Conservation (phyloP, 805 yeast genomes). For the Yarrowia sp. region DNA sequence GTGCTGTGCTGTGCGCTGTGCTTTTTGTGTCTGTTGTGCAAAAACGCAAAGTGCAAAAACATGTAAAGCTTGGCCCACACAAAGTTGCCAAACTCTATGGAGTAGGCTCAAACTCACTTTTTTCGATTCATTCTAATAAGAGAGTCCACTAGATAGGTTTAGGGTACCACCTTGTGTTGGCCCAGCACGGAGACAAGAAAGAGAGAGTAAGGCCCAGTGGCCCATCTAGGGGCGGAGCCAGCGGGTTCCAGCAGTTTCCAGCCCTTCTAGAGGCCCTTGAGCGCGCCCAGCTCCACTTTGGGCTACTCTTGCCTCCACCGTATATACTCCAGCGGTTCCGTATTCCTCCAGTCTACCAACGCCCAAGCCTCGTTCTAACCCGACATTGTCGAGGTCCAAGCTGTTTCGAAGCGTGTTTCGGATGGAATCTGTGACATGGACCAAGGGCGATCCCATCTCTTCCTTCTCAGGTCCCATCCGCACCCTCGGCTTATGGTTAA, state of each 20-base stretch:
- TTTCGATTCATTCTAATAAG: conserved; percentile 5
- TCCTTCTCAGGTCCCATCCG: conserved; percentile 5
- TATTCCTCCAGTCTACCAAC: background rate
- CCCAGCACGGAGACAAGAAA: conserved; percentile 6
- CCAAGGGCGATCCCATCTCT: conserved; percentile 21
- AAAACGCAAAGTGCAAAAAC: conserved; percentile 9
- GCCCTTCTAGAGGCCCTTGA: background rate
- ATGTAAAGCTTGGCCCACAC: conserved; percentile 1
- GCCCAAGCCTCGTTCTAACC: too few species aligned
- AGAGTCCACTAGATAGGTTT: conserved; percentile 9
- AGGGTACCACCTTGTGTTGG: conserved; percentile 15
- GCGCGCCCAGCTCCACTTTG: too few species aligned
- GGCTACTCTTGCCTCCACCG: too few species aligned
- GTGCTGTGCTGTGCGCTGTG: conserved; percentile 24
- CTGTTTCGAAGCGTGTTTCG: conserved; percentile 19
- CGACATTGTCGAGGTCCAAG: too few species aligned
- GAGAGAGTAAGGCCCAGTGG: conserved; percentile 5
- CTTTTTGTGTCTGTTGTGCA: conserved; percentile 23
- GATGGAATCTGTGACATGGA: conserved; percentile 20
- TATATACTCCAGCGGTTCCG: too few species aligned
- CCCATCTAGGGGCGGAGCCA: background rate
- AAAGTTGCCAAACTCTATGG: background rate
- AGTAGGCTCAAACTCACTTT: conserved; percentile 2
- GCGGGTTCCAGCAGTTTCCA: background rate
- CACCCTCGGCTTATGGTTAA: conserved; percentile 9